Evolutionary conservation across 768 basidiomycete species (phyloP).

Genomic region (Mycena rosella): DNA sequence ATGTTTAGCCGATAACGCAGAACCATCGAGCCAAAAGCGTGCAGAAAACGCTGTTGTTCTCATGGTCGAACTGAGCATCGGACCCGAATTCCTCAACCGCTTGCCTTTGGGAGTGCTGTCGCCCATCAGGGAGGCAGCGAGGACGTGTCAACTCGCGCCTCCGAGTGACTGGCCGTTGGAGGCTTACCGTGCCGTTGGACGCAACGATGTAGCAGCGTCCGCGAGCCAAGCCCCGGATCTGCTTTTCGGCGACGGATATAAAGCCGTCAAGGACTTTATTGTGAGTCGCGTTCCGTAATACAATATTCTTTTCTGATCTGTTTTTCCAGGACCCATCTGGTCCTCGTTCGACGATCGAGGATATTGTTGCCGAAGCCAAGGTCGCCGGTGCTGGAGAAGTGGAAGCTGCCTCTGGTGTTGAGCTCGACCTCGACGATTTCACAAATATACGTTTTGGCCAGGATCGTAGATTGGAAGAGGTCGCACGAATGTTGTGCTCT

Average conservation of each 20-base stretch:
- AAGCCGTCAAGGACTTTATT: slow-evolving; percentile 67
- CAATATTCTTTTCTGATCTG: slow-evolving; percentile 21
- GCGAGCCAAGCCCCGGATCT: slow-evolving; percentile 61
- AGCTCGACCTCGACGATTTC: too few species aligned
- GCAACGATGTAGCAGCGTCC: slow-evolving; percentile 82
- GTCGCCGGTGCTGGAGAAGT: slow-evolving; percentile 66
- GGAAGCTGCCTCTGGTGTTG: too few species aligned
- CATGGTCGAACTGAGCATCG: slow-evolving; percentile 64
- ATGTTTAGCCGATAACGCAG: slow-evolving; percentile 68
- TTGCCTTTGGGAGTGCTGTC: slow-evolving; percentile 78
- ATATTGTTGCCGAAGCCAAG: slow-evolving; percentile 65
- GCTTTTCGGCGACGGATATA: slow-evolving; percentile 72
- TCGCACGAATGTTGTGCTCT: slow-evolving; percentile 90
- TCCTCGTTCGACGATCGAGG: slow-evolving; percentile 63
- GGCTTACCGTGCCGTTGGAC: slow-evolving; percentile 76
- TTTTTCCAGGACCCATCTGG: slow-evolving; percentile 61
- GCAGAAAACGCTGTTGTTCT: slow-evolving; percentile 73
- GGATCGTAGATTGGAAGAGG: slow-evolving; percentile 92
- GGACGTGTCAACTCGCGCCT: slow-evolving; percentile 86
- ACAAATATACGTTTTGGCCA: too few species aligned
- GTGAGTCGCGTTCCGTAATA: slow-evolving; percentile 54
- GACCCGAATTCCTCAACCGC: slow-evolving; percentile 62
- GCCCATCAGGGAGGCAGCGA: slow-evolving; percentile 87
- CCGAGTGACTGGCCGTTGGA: slow-evolving; percentile 79
- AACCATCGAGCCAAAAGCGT: slow-evolving; percentile 67